A percentile compares a stretch with the other conserved stretches of the same genome.
Conservation (phyloP, 345 rosid genomes). For the Linum tenue region DNA sequence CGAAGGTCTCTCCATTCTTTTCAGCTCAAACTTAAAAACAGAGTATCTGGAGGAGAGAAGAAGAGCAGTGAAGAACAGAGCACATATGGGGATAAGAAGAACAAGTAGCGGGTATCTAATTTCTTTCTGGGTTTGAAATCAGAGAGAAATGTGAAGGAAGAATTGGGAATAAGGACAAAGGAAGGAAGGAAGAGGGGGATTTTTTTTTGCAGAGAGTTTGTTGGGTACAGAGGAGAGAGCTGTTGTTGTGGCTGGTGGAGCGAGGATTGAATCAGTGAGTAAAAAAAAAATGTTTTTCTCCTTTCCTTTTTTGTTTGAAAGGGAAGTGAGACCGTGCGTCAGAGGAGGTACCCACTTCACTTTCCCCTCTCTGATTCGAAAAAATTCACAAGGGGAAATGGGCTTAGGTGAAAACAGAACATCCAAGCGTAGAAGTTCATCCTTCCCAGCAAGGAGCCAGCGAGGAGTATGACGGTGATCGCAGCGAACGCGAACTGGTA, state of each 20-base stretch:
- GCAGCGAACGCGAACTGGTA: constrained; percentile 59
- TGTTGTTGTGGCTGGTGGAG: background rate
- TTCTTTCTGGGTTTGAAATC: constrained; percentile 5
- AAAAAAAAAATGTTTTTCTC: background rate
- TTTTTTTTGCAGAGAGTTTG: background rate
- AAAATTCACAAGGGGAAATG: no score
- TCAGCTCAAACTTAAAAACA: background rate
- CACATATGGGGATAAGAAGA: no score
- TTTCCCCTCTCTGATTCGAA: no score
- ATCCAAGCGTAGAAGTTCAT: constrained; percentile 63
- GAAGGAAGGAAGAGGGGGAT: background rate
- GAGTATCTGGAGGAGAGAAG: background rate
- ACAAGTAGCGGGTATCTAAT: no score
- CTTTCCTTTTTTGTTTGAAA: constrained; percentile 9
- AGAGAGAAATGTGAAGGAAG: no score
- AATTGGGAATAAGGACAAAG: no score
- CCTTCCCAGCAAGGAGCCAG: constrained; percentile 54
- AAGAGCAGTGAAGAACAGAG: background rate
- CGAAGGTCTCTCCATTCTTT: constrained; percentile 29
- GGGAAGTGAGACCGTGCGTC: background rate
- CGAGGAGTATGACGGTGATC: constrained; percentile 44
- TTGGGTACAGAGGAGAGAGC: background rate
- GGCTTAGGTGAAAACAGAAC: no score
- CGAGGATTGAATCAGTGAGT: background rate
- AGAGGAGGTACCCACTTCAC: no score